A percentile compares a stretch with the other conserved stretches of the same genome.
Conservation (phyloP, 116 monocot genomes). For the Posidonia oceanica region DNA sequence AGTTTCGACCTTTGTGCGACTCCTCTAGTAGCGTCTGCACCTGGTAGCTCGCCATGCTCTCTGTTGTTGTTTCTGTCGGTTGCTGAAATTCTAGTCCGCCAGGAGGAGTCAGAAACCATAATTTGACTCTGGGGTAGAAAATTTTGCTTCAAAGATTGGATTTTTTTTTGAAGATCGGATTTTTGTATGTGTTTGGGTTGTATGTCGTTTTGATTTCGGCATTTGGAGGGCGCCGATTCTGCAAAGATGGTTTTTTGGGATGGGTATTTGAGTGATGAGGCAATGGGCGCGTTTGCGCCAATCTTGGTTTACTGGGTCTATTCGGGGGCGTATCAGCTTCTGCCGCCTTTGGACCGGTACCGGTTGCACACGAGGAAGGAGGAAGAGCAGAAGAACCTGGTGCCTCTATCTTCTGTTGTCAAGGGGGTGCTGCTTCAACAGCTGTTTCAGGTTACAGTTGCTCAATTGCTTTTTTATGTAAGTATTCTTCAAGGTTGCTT, state of each 20-base stretch:
- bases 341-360: slow-evolving; percentile 52
- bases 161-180: no score
- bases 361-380: slow-evolving; percentile 51
- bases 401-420: slow-evolving; percentile 35
- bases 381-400: slow-evolving; percentile 59
- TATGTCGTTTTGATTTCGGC: not conserved
- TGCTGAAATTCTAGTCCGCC: no score
- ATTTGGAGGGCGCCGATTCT: not conserved
- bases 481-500: slow-evolving; percentile 7
- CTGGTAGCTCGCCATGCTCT: no score
- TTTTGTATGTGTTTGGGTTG: no score
- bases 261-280: slow-evolving; percentile 66
- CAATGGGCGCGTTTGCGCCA: slow-evolving; percentile 72
- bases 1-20: no score
- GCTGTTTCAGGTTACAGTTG: slow-evolving; percentile 54
- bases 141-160: no score
- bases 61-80: no score
- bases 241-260: slow-evolving; percentile 66
- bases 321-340: slow-evolving; percentile 55
- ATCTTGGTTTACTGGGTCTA: slow-evolving; percentile 73
- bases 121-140: no score
- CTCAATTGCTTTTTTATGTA: slow-evolving; percentile 50
- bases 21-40: no score
- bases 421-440: slow-evolving; percentile 77
- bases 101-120: no score